Base-by-base conservation (phyloP, 805 yeast genomes). In the Groenewaldozyma tartarivorans region DNA sequence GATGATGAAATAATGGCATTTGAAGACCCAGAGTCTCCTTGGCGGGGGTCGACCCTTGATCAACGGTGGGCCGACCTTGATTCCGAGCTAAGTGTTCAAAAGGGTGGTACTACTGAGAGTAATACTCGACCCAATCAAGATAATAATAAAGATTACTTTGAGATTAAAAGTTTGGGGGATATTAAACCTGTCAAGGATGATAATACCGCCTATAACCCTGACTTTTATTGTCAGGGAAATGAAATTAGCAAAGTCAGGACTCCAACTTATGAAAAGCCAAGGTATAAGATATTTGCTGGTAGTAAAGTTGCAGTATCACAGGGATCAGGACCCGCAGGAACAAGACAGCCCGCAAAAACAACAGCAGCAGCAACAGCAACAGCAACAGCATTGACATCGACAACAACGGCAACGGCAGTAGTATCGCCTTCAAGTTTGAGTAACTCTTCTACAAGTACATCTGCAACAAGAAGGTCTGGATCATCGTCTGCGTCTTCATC, bases 21-120 rank as follows among this genome's bases (percentile, higher is more conserved):
- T 37, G 17, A 27, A n/a, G 43, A 43, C 5, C 44, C 48, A 4
- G 50, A 47, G 5, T 36, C 46, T 7, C 48, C 48, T 3, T 47
- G 50, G 50, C 31, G 39, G 6, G 41, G 50, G n/a, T 30, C 38
- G 35, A 32, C 33, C 24, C 33, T 46, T 27, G 39, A 45, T n/a
- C 47, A 37, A 27, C 33, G 48, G 20, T 45, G 50, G 47, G 11
- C 20, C 32, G 20, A 24, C 3, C 33, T 27, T 20, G 33, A 33
- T 17, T 15, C 24, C 20, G 19, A 36, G 21, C 3, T 6, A n/a
- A 19, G 15, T n/a, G n/a, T n/a, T n/a, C n/a, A n/a, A n/a, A n/a
- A n/a, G n/a, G n/a, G n/a, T 26, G 26, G 15, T 4, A 11, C 18
- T 22, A 26, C n/a, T 13, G 26, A 30, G 21, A 37, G 40, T n/a